Base-by-base conservation (phyloP, 2,329 filamentous ascomycete genomes). In the Aspergillus sp. region DNA sequence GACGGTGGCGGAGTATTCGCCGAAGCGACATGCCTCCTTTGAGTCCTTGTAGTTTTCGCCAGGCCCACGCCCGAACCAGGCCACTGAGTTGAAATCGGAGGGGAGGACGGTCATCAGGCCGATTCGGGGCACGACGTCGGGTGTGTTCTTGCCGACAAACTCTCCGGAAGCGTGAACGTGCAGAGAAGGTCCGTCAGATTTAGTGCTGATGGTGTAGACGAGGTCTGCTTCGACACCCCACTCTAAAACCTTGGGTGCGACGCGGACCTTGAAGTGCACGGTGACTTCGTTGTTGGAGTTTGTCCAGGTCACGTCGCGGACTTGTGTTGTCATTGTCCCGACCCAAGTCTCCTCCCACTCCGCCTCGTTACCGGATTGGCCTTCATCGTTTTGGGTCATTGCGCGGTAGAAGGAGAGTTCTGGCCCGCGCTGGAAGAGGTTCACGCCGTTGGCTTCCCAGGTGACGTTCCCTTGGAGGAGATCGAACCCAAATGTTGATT, bases 41-140 rank as follows among this genome's bases (percentile, higher is more conserved):
- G 85, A 87, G 73, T 91, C 88, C 15, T 76, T 74, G 75, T 90
- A 91, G 11, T 80, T 83, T 69, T 90, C 87, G 2, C 84, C 84
- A 0, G 86, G 85, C 0, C 88, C 87, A 5, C 82, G 82, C 6
- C 87, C 87, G 59, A 84, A 83, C 85, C 87, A 91, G 9, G 74
- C 70, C 4, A 83, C 81, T 1, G 71, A 63, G 50, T 82, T 75
- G 23, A 86, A 78, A 0, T 69, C 53, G 35, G 76, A 69, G 4
- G 77, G 75, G 0, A 88, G 70, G 35, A 79, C 77, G 4, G 89
- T 65, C 52, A 85, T 80, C 4, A 90, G 74, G 0, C 88, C 88
- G 23, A 88, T 78, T 8, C 87, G 80, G 0, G 88, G 86, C 0
- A 90, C 70, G 8, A 49, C 33, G 55, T 58, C 25, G 49, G 41